Evolutionary conservation across 345 rosid species (phyloP).

Genomic region (Passiflora organensis): DNA sequence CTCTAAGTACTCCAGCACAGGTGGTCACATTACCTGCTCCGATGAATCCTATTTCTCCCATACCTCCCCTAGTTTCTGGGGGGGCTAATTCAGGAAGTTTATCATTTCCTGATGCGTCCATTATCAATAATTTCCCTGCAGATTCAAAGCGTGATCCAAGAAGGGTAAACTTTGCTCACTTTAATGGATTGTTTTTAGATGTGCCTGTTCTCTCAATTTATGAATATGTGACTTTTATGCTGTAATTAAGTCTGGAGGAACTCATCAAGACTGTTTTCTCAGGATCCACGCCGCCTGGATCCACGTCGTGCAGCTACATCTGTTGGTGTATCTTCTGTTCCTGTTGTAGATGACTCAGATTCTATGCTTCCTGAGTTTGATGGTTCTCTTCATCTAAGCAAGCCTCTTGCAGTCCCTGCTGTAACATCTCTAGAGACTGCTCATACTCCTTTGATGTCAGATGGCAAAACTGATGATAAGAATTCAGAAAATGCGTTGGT

Average conservation of each 20-base stretch:
- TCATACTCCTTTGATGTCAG: conserved; percentile 27
- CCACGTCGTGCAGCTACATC: conserved; percentile 62
- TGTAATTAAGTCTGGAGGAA: conserved; percentile 12
- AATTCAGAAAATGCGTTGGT: conserved; percentile 36
- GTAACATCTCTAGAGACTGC: conserved; percentile 35
- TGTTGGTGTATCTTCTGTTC: conserved; percentile 37
- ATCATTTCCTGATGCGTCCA: conserved; percentile 40
- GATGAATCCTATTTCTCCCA: conserved; percentile 41
- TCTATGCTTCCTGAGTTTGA: conserved; percentile 43
- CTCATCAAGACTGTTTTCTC: conserved; percentile 29
- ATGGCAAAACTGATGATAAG: conserved; percentile 39
- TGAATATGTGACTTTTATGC: neutral
- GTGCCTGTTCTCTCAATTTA: neutral
- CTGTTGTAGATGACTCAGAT: conserved; percentile 43
- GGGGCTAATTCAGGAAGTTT: conserved; percentile 35
- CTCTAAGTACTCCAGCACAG: conserved; percentile 44
- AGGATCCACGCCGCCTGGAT: conserved; percentile 99
- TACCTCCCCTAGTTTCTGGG: conserved; percentile 31
- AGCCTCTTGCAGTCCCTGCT: conserved; percentile 37
- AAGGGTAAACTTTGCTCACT: conserved; percentile 48
- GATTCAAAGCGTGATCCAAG: conserved; percentile 93
- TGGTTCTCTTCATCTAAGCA: conserved; percentile 37
- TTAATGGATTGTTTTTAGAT: conserved; percentile 1
- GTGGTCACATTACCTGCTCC: conserved; percentile 33
- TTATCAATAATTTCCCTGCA: conserved; percentile 34